Conservation (phyloP, 208 protist genomes). For the Crithidia acanthocephali region DNA sequence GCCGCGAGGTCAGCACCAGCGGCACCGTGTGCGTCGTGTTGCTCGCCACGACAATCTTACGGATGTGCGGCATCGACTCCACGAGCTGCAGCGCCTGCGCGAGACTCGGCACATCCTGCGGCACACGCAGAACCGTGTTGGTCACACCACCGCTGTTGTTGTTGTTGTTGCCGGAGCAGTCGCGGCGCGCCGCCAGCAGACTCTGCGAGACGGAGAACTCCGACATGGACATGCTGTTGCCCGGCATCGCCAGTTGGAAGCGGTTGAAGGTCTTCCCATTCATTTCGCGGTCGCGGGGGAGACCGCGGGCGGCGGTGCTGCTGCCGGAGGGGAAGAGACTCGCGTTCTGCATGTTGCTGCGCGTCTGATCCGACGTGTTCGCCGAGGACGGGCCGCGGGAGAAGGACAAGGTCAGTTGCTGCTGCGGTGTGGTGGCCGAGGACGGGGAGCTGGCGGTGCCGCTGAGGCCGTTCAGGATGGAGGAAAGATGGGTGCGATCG, state of each 20-base stretch:
- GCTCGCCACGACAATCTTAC: constrained; percentile 63
- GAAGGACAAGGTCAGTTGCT: constrained; percentile 52
- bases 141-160: not conserved
- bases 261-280: constrained; percentile 32
- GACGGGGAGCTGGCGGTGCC: constrained; percentile 20
- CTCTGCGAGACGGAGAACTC: constrained; percentile 44
- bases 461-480: constrained; percentile 25
- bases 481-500: constrained; percentile 48
- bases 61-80: constrained; percentile 54
- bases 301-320: constrained; percentile 16
- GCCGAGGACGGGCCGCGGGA: constrained; percentile 35
- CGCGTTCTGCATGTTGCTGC: constrained; percentile 33
- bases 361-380: constrained; percentile 31
- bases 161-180: constrained; percentile 14
- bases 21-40: constrained; percentile 53
- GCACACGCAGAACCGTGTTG: constrained; percentile 55
- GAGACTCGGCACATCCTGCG: constrained; percentile 65
- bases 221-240: constrained; percentile 46
- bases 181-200: constrained; percentile 15
- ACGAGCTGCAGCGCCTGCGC: constrained; percentile 44
- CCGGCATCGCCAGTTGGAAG: constrained; percentile 38
- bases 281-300: constrained; percentile 29
- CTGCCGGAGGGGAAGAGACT: constrained; percentile 34
- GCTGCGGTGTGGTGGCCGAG: constrained; percentile 14
- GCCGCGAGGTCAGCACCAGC: constrained; percentile 49